Evolutionary conservation across 2,329 filamentous ascomycete genomes (phyloP).

Genomic region (Cercospora berteroae): DNA sequence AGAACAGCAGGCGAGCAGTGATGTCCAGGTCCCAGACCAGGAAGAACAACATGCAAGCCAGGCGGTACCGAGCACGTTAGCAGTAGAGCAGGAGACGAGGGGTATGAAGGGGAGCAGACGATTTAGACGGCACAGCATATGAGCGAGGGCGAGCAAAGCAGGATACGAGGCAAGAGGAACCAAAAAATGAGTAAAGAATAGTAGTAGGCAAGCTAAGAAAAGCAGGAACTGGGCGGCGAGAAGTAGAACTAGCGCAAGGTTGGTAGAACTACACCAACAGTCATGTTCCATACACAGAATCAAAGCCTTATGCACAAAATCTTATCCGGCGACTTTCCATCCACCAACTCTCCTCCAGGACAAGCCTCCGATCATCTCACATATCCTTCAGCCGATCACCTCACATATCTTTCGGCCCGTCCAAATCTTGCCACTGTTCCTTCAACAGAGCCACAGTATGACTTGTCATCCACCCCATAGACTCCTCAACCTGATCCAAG

Average conservation of each 20-base stretch:
- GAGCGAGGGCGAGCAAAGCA: not conserved
- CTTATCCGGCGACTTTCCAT: not conserved
- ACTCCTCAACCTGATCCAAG: constrained; percentile 19
- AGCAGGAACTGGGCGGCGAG: not conserved
- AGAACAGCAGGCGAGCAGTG: too few relatives aligned
- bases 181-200: not conserved
- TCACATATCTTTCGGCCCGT: constrained; percentile 19
- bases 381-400: constrained; percentile 8
- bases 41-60: not conserved
- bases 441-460: constrained; percentile 21
- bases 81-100: not conserved
- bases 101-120: not conserved
- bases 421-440: constrained; percentile 27
- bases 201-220: not conserved
- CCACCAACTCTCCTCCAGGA: not conserved
- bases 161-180: too few relatives aligned
- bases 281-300: not conserved
- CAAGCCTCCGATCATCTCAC: not conserved
- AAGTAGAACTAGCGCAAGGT: not conserved
- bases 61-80: too few relatives aligned
- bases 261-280: not conserved
- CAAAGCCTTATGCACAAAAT: not conserved
- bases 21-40: too few relatives aligned
- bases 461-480: constrained; percentile 25
- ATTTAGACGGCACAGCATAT: not conserved